phyloP scores from a whole-genome alignment of 164 flowering plant species.

The Amborella trichopoda region DNA sequence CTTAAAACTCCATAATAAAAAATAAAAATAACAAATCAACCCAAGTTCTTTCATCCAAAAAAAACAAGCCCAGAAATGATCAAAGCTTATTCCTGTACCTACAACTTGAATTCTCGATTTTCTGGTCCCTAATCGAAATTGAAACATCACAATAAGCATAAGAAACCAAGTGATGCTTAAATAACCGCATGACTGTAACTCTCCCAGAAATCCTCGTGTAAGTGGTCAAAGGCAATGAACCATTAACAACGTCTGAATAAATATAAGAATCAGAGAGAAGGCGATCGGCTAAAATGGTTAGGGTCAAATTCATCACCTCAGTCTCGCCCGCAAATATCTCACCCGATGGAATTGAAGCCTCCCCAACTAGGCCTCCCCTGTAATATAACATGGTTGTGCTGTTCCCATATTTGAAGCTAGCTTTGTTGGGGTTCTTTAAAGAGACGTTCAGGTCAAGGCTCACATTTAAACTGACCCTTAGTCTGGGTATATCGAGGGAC shows the following conservation, averaged over 20 bases:
- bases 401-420: conserved; percentile 40
- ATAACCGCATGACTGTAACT: conserved; percentile 28
- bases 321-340: conserved; percentile 32
- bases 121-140: conserved; percentile 19
- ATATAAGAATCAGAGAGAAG: conserved; percentile 14
- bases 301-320: conserved; percentile 24
- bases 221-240: conserved; percentile 19
- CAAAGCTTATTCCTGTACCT: conserved; percentile 26
- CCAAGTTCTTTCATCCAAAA: no score
- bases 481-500: conserved; percentile 17
- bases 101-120: conserved; percentile 23
- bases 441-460: conserved; percentile 31
- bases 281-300: conserved; percentile 54
- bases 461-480: conserved; percentile 34
- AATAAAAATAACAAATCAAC: no score
- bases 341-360: conserved; percentile 46
- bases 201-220: conserved; percentile 29
- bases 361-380: conserved; percentile 45
- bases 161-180: conserved; percentile 38
- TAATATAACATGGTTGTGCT: conserved; percentile 37
- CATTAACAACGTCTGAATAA: conserved; percentile 20
- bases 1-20: no score
- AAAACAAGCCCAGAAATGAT: no score
- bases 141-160: conserved; percentile 40
- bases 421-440: conserved; percentile 60